phyloP scores from a whole-genome alignment of 441 rosid species.

The Syzygium syzygioides region DNA sequence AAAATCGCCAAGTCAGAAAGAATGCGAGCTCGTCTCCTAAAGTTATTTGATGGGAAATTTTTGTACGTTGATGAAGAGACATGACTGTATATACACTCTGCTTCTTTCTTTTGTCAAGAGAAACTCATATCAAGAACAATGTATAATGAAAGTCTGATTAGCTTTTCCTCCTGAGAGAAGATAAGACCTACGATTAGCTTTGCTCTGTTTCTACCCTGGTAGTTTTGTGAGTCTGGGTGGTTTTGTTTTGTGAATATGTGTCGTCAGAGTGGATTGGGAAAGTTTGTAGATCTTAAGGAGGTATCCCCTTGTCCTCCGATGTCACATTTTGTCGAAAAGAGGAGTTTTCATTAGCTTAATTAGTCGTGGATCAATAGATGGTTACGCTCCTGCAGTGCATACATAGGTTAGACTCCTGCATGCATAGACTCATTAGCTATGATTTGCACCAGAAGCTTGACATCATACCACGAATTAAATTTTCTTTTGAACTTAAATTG shows the following conservation, averaged over 20 bases:
- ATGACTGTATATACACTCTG: too few relatives aligned
- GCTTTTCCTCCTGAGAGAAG: not conserved
- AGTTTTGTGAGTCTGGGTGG: not conserved
- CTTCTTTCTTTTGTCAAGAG: not conserved
- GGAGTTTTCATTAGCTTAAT: not conserved
- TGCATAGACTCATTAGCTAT: not conserved
- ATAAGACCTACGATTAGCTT: not conserved
- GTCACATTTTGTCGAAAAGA: not conserved
- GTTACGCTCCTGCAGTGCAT: not conserved
- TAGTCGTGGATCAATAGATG: rapidly evolving
- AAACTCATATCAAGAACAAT: not conserved
- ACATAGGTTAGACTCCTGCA: not conserved
- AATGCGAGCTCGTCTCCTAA: not conserved
- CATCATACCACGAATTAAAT: not conserved
- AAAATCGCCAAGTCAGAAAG: not conserved
- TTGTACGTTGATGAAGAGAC: not conserved
- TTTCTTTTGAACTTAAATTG: not conserved
- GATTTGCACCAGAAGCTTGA: not conserved
- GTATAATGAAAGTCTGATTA: not conserved
- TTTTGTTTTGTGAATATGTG: not conserved
- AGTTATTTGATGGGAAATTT: not conserved
- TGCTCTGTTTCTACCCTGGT: not conserved
- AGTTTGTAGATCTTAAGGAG: rapidly evolving
- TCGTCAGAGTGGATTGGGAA: rapidly evolving
- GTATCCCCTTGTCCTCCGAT: not conserved